Base-by-base conservation (phyloP, 805 yeast genomes). In the Wickerhamomyces mucosus region DNA sequence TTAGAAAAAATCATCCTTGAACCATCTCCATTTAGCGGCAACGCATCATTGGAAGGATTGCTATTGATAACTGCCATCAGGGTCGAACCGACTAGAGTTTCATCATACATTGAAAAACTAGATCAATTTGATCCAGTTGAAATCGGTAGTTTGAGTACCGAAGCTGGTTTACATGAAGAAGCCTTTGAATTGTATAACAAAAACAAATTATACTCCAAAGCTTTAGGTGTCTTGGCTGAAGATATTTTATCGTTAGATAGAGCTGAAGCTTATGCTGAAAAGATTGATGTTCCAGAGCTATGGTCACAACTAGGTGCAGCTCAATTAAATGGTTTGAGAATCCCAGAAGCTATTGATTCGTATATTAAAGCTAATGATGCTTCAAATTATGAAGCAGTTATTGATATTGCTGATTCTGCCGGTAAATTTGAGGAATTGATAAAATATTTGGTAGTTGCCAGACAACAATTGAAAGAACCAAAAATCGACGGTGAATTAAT, bases 221-320 rank as follows among this genome's bases (percentile, higher is more conserved):
- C 98, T 20, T 69, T 92, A 70, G 77, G 72, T 43, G 97, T 92
- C 13, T 67, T 92, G 50, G 89, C 85, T 38, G 98, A 89, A 47
- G 92, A 92, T 50, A 67, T 92, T 43, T 71, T 89, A 81, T 84
- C 96, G 4, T 73, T 92, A 37, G 98, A 92, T 59, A 78, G 97
- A 55, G 98, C 94, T 52, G 89, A 80, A 50, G 75, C 76, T 36
- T 92, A 83, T 52, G 96, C 95, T 42, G 96, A 88, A 51, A 83
- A 83, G 60, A 66, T 84, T 41, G 88, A 88, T 50, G 67, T 72
- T 21, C 75, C 95, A 9, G 94, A 80, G 45, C 67, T 89, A 42
- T 92, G 97, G 97, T 79, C 83, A 49, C 94, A 85, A 57, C 71
- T 92, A 36, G 99, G 96, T 70, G 74, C 78, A 55, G 96, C 98